Base-by-base conservation (phyloP, 805 yeast genomes). In the Metschnikowia picachoensis region DNA sequence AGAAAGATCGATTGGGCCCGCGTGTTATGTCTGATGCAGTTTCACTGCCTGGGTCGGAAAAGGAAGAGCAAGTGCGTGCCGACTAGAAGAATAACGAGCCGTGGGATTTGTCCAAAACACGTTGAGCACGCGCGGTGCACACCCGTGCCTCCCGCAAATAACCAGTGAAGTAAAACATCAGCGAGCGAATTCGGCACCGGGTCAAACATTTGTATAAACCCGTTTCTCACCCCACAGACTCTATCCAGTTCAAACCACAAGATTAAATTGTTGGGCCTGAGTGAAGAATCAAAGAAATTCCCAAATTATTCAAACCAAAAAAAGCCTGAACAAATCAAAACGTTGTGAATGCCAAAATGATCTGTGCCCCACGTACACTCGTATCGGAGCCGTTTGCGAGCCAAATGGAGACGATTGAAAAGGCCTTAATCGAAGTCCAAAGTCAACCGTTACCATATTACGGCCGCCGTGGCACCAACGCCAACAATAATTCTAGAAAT, bases 351-450 rank as follows among this genome's bases (percentile, higher is more conserved):
- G 35, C 30, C 14, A 43, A 15, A 14, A 49, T 49, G 52, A 30
- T 39, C 30, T 46, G 46, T 46, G 65, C 69, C 30, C 55, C 56
- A 40, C 61, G 73, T 30, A 40, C 50, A 36, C 46, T 67, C 35
- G 43, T 50, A 16, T 43, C 55, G 34, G 71, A 65, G 54, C 60
- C 72, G 43, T 70, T 70, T 56, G 62, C 58, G 17, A 51, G 54
- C 49, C 74, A 70, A 50, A 35, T 61, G 39, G 73, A 67, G 36
- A 37, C 58, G 30, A 61, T 70, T 37, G 66, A 64, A 37, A 65
- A 59, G 47, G 58, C 62, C 29, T 49, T 60, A 50, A 55, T 65
- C 41, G 74, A 69, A 48, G 56, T 57, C 25, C 66, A 66, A 46
- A 58, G 59, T 52, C 71, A 66, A 51, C 72, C 73, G 6, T 30